Evolutionary conservation across 208 protist species (phyloP), one percentile per base, ranked within the genome.

Genomic region (Trypanosomatidae sp.): DNA sequence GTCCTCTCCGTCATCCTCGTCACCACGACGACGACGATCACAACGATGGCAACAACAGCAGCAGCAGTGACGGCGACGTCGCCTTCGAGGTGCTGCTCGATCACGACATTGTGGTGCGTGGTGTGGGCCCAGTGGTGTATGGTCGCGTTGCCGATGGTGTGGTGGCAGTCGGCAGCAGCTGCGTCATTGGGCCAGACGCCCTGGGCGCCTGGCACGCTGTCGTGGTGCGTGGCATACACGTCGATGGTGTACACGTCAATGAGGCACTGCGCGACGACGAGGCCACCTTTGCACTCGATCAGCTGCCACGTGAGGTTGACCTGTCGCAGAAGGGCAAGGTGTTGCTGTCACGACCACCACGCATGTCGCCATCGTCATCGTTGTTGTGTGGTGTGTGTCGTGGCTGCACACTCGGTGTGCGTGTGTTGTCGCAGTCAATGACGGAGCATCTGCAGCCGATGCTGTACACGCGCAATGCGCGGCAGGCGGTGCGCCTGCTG

Each of bases 71-170:
- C 28, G 28, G 6, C 3, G 40, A 80, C 46, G 25, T 61, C 19
- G 63, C 66, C 15, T 85, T 90, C 41, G 79, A 97, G 56, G 72
- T 89, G 22, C 55, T 88, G 8, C 61, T 96, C 21, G 86, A 94
- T 50, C 59, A 30, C 39, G 56, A 66, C 44, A 89, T 90, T 45
- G 53, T 48, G 15, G 72, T 94, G 13, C 43, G 61, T n/a, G 87
- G 73, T 18, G 90, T 97, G 1, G 94, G 93, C 6, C 87, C 85
- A 2, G 92, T 99, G 21, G 91, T 98, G 42, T 77, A 56, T 42
- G 97, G 96, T 23, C 86, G 84, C 15, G 71, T 98, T 2, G 41
- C 76, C 16, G 40, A 53, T n/a, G 96, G 97, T 24, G 43, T 38
- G 4, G 67, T 98, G n/a, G 56, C 65, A 6, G 62, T 83, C 15